A percentile compares a stretch with the other conserved stretches of the same genome.
Evolutionary conservation across 1,139 yeast species (phyloP).

Genomic region (Sugiyamaella pinicola): DNA sequence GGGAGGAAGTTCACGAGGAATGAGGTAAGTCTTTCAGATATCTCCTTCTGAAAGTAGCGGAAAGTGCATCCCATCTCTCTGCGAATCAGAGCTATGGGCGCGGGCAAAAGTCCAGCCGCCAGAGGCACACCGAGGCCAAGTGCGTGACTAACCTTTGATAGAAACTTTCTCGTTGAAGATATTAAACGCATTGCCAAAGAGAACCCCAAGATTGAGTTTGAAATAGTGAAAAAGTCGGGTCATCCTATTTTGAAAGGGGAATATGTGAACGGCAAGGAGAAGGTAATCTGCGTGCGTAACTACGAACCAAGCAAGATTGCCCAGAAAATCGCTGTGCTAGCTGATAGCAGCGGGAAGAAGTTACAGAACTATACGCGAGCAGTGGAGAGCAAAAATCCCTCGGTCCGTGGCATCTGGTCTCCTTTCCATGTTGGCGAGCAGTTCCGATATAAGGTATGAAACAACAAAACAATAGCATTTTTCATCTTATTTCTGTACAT

Average conservation of each 20-base stretch:
- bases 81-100: neutral
- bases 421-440: slow-evolving; percentile 82
- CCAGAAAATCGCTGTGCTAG: slow-evolving; percentile 56
- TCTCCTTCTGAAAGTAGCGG: neutral
- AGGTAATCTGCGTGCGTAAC: slow-evolving; percentile 66
- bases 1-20: slow-evolving; percentile 92
- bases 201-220: slow-evolving; percentile 71
- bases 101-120: too few relatives aligned
- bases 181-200: slow-evolving; percentile 59
- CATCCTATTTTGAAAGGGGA: slow-evolving; percentile 80
- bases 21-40: slow-evolving; percentile 46
- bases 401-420: slow-evolving; percentile 97
- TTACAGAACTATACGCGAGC: slow-evolving; percentile 66
- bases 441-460: slow-evolving; percentile 67
- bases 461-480: neutral
- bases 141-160: slow-evolving; percentile 23
- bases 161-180: slow-evolving; percentile 61
- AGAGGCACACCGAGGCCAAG: too few relatives aligned
- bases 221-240: slow-evolving; percentile 68
- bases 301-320: slow-evolving; percentile 55
- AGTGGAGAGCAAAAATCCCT: slow-evolving; percentile 75
- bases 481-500: slow-evolving; percentile 21
- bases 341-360: slow-evolving; percentile 62
- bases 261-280: slow-evolving; percentile 52
- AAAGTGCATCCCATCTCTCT: too few relatives aligned